Evolutionary conservation across 768 basidiomycete species (phyloP).

Genomic region (Tricholoma flavovirens): DNA sequence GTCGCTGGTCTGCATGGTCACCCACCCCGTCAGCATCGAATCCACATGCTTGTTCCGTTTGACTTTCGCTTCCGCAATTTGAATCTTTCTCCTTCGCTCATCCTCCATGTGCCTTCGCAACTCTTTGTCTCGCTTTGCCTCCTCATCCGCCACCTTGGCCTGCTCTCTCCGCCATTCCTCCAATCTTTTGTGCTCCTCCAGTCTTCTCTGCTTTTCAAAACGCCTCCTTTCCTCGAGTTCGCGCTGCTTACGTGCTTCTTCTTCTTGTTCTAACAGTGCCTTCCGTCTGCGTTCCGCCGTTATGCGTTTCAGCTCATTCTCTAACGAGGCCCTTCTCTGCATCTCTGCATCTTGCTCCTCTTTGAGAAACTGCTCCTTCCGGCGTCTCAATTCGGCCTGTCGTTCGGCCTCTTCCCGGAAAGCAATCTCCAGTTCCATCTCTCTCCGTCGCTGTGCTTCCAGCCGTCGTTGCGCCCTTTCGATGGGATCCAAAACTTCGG

Average conservation of each 20-base stretch:
- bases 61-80: conserved; percentile 37
- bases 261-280: conserved; percentile 34
- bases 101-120: conserved; percentile 33
- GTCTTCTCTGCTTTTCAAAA: conserved; percentile 39
- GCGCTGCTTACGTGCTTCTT: conserved; percentile 38
- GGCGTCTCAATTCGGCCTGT: conserved; percentile 32
- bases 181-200: conserved; percentile 44
- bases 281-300: conserved; percentile 32
- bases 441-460: conserved; percentile 24
- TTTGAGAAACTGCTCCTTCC: conserved; percentile 37
- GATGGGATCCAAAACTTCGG: conserved; percentile 26
- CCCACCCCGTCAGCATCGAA: conserved; percentile 46
- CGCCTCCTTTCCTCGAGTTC: conserved; percentile 46
- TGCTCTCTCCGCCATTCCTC: conserved; percentile 52
- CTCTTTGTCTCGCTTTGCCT: conserved; percentile 40
- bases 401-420: conserved; percentile 38
- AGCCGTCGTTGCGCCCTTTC: conserved; percentile 27
- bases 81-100: conserved; percentile 42
- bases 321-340: conserved; percentile 31
- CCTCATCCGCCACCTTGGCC: conserved; percentile 37
- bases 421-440: conserved; percentile 37
- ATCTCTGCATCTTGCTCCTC: conserved; percentile 41
- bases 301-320: conserved; percentile 35
- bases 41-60: conserved; percentile 31
- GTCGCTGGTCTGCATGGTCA: conserved; percentile 52